Evolutionary conservation across 441 rosid species (phyloP).

Genomic region (Capsella rubella): DNA sequence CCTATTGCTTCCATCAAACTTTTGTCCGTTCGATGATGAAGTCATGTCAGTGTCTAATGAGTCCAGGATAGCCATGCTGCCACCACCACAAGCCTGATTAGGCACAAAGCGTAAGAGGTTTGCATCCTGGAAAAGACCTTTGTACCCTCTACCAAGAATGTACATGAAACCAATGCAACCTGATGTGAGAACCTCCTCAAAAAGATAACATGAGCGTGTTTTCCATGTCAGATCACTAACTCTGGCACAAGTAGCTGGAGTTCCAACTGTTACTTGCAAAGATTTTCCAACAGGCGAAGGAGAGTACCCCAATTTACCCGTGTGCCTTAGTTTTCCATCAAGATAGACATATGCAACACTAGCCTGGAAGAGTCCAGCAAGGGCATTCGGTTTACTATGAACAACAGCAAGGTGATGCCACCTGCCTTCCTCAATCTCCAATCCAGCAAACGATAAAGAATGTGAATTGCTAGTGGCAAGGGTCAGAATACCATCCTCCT

Average conservation of each 20-base stretch:
- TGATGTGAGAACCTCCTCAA: slow-evolving; percentile 98
- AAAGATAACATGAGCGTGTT: slow-evolving; percentile 97
- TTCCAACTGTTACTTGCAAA: slow-evolving; percentile 95
- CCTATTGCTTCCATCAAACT: slow-evolving; percentile 73
- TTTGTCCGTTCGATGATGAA: slow-evolving; percentile 67
- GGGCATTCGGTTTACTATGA: slow-evolving; percentile 99
- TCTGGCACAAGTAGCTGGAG: slow-evolving; percentile 82
- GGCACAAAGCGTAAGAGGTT: slow-evolving; percentile 98
- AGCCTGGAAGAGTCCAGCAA: slow-evolving; percentile 99
- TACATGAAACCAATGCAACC: slow-evolving; percentile 99
- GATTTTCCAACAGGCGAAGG: slow-evolving; percentile 98
- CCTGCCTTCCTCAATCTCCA: slow-evolving; percentile 94
- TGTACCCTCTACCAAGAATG: slow-evolving; percentile 99
- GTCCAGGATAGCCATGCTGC: slow-evolving; percentile 99
- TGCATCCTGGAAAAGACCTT: slow-evolving; percentile 97
- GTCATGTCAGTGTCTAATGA: slow-evolving; percentile 86
- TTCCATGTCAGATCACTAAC: slow-evolving; percentile 92
- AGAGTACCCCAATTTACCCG: slow-evolving; percentile 98
- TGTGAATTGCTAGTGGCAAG: slow-evolving; percentile 98
- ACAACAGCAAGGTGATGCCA: slow-evolving; percentile 99
- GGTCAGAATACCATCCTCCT: slow-evolving; percentile 94
- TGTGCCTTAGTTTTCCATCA: slow-evolving; percentile 97
- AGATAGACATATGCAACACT: slow-evolving; percentile 98
- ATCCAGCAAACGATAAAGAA: slow-evolving; percentile 92
- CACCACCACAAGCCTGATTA: slow-evolving; percentile 99